Evolutionary conservation across 2,329 filamentous ascomycete genomes (phyloP).

Genomic region (Pseudohalonectria lignicola): DNA sequence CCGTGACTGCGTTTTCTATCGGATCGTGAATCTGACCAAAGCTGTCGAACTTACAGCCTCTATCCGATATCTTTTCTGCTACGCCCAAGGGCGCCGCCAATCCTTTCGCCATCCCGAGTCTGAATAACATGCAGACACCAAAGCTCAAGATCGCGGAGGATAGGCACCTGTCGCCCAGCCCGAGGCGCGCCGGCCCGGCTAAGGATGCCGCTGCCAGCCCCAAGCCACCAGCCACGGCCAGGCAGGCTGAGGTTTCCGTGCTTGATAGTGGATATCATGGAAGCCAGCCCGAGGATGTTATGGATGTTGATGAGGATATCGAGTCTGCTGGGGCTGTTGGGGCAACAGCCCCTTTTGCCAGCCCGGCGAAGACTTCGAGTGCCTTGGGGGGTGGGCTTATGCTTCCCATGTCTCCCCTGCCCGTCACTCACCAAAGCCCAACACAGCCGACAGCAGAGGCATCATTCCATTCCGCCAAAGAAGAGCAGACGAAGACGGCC

Average conservation of each 20-base stretch:
- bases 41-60: too few species aligned
- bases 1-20: too few species aligned
- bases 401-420: too few species aligned
- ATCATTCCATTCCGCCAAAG: slow-evolving; percentile 30
- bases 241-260: slow-evolving; percentile 18
- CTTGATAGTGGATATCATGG: slow-evolving; percentile 65
- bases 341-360: too few species aligned
- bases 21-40: too few species aligned
- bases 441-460: slow-evolving; percentile 21
- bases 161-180: slow-evolving; percentile 12
- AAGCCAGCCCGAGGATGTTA: slow-evolving; percentile 47
- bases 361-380: too few species aligned
- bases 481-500: slow-evolving; percentile 26
- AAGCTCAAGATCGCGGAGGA: slow-evolving; percentile 51
- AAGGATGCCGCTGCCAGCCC: slow-evolving; percentile 20
- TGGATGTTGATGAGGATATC: slow-evolving; percentile 20
- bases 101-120: slow-evolving; percentile 37
- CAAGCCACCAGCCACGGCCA: slow-evolving; percentile 16
- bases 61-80: slow-evolving; percentile 47
- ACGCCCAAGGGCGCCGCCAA: slow-evolving; percentile 43
- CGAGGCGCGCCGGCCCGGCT: slow-evolving; percentile 19
- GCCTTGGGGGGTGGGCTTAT: too few species aligned
- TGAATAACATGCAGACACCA: slow-evolving; percentile 39
- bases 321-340: too few species aligned
- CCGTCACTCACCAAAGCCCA: slow-evolving; percentile 13